A percentile compares a stretch with the other conserved stretches of the same genome.
phyloP scores from a whole-genome alignment of 2,329 filamentous ascomycete genomes.

The Neopestalotiopsis clavispora region DNA sequence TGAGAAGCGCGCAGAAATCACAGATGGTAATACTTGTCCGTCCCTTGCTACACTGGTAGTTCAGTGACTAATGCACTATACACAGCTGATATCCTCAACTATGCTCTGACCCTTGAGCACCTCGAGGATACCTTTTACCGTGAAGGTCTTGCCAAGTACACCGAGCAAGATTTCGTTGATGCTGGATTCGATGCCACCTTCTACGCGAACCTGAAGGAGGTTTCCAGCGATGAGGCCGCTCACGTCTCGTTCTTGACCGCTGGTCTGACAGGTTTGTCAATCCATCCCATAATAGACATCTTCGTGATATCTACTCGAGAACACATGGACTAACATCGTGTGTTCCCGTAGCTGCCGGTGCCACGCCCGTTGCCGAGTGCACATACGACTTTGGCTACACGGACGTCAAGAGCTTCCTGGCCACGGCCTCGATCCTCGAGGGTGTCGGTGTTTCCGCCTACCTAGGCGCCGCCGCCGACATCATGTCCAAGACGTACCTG shows the following conservation, averaged over 20 bases:
- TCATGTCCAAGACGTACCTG: conserved; percentile 62
- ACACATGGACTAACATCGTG: neutral
- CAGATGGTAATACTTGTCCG: conserved; percentile 7
- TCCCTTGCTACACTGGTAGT: too few relatives aligned
- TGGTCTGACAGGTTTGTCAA: conserved; percentile 34
- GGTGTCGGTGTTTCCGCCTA: conserved; percentile 64
- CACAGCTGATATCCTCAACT: conserved; percentile 44
- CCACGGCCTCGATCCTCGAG: conserved; percentile 58
- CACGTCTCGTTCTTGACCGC: conserved; percentile 49
- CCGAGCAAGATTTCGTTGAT: conserved; percentile 52
- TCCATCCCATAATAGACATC: neutral
- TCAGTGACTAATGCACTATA: neutral
- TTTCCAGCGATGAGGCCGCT: conserved; percentile 58
- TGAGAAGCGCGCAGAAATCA: conserved; percentile 7
- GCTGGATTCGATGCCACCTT: conserved; percentile 57
- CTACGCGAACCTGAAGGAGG: conserved; percentile 61
- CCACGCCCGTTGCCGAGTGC: conserved; percentile 56
- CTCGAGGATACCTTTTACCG: conserved; percentile 68
- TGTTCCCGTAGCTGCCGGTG: conserved; percentile 37
- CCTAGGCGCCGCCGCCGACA: conserved; percentile 64
- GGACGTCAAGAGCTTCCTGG: conserved; percentile 54
- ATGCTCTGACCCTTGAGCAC: conserved; percentile 56
- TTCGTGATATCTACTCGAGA: neutral
- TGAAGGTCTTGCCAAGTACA: conserved; percentile 63
- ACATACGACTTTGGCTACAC: conserved; percentile 60